phyloP scores from a whole-genome alignment of 2,329 filamentous ascomycete genomes.

The Fusarium piperis region DNA sequence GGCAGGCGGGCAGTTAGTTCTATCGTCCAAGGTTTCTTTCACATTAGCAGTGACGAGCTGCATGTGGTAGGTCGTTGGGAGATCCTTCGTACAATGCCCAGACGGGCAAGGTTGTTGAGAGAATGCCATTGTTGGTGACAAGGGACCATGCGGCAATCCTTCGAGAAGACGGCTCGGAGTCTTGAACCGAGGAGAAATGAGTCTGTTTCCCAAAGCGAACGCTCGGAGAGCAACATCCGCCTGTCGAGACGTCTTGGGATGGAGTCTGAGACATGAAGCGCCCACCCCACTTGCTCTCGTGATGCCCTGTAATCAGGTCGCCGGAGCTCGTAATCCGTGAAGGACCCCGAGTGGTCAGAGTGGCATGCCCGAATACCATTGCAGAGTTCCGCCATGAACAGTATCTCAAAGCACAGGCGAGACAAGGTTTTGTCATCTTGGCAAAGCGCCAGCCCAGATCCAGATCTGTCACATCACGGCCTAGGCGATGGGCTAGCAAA shows the following conservation, averaged over 20 bases:
- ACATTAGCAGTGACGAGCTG: background rate
- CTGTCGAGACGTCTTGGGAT: background rate
- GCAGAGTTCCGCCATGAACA: conserved; percentile 11
- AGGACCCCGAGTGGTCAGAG: background rate
- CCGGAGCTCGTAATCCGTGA: background rate
- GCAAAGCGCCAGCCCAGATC: background rate
- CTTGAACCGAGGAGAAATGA: background rate
- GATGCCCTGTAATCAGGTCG: background rate
- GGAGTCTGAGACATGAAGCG: background rate
- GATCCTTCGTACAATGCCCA: background rate
- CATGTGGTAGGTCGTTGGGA: background rate
- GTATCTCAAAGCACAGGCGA: background rate
- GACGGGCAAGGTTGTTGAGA: background rate
- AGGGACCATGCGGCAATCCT: background rate
- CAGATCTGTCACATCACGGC: conserved; percentile 4
- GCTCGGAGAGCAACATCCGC: background rate
- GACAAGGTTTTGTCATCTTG: conserved; percentile 4
- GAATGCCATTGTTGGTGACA: conserved; percentile 3
- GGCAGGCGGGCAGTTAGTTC: background rate
- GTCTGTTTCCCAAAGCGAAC: background rate
- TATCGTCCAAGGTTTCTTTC: background rate
- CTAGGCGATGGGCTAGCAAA: background rate
- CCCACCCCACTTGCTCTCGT: background rate
- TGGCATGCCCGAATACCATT: background rate
- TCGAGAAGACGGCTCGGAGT: background rate